Evolutionary conservation across 371 early-diverging fungal genomes (phyloP).

Genomic region (Mortierella sp.): DNA sequence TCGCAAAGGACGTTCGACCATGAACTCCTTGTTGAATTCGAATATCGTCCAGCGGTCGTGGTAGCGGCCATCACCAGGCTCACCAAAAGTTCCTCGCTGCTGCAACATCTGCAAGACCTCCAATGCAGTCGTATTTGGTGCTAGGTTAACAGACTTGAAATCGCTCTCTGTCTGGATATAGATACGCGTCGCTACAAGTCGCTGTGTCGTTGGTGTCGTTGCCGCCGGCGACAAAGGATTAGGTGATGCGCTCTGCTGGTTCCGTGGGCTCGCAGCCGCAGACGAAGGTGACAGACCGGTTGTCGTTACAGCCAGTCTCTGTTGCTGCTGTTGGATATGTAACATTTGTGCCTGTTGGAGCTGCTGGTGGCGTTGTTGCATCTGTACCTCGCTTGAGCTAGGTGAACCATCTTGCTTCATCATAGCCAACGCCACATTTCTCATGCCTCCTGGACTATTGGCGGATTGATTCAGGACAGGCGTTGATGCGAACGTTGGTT

Average conservation of each 20-base stretch:
- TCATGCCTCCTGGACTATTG: constrained; percentile 14
- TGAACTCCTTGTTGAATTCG: constrained; percentile 84
- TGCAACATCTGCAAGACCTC: constrained; percentile 76
- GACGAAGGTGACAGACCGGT: constrained; percentile 16
- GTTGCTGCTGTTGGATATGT: constrained; percentile 35
- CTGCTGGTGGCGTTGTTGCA: constrained; percentile 50
- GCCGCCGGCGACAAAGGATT: constrained; percentile 18
- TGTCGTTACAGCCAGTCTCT: constrained; percentile 14
- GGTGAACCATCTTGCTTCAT: constrained; percentile 41
- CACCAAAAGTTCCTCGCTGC: constrained; percentile 66
- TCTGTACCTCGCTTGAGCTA: constrained; percentile 34
- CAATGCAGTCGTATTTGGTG: constrained; percentile 76
- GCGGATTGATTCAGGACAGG: background rate
- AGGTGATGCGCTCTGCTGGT: constrained; percentile 12
- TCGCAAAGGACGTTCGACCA: constrained; percentile 84
- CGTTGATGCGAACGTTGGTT: constrained; percentile 38
- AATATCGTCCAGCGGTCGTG: constrained; percentile 87
- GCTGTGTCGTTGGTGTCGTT: constrained; percentile 38
- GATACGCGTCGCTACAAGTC: constrained; percentile 80
- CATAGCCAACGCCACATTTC: constrained; percentile 46
- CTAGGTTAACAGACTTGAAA: constrained; percentile 81
- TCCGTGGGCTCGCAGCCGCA: constrained; percentile 23
- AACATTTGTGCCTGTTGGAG: constrained; percentile 45
- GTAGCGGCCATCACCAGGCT: constrained; percentile 45
- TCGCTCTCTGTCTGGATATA: constrained; percentile 82